Percentiles rank a stretch among this genome's conserved stretches.
Conservation (phyloP, 1,139 yeast species). For the Kazachstania sp. region DNA sequence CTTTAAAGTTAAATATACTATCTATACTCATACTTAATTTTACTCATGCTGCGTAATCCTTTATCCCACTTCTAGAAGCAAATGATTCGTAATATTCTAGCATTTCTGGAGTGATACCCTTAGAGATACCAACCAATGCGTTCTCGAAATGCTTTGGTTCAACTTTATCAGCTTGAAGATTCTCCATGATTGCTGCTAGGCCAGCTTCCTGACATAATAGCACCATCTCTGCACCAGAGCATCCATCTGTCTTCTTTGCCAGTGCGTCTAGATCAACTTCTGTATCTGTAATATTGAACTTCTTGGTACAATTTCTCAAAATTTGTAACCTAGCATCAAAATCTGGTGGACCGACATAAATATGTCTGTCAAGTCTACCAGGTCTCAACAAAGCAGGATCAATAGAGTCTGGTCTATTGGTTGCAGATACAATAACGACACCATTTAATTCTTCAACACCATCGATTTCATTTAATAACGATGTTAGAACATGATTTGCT, state of each 20-base stretch:
- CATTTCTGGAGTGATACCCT: constrained; percentile 81
- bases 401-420: constrained; percentile 86
- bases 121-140: constrained; percentile 59
- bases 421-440: constrained; percentile 89
- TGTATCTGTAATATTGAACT: constrained; percentile 39
- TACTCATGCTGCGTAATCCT: constrained; percentile 1
- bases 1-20: background rate
- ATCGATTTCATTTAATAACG: constrained; percentile 85
- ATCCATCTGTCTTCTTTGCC: constrained; percentile 69
- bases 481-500: constrained; percentile 77
- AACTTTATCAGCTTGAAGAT: constrained; percentile 48
- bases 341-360: constrained; percentile 90
- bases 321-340: constrained; percentile 68
- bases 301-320: constrained; percentile 53
- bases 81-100: constrained; percentile 62
- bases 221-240: constrained; percentile 95
- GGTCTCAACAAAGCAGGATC: constrained; percentile 91
- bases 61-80: constrained; percentile 35
- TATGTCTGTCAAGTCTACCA: constrained; percentile 85
- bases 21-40: no score
- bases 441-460: constrained; percentile 93
- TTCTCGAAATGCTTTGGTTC: constrained; percentile 56
- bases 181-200: constrained; percentile 78
- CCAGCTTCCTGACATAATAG: constrained; percentile 93
- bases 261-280: constrained; percentile 44